Evolutionary conservation across 1,284 basidiomycete genomes (phyloP), one percentile per base, ranked within the genome.

Genomic region (Heliocybe sulcata): DNA sequence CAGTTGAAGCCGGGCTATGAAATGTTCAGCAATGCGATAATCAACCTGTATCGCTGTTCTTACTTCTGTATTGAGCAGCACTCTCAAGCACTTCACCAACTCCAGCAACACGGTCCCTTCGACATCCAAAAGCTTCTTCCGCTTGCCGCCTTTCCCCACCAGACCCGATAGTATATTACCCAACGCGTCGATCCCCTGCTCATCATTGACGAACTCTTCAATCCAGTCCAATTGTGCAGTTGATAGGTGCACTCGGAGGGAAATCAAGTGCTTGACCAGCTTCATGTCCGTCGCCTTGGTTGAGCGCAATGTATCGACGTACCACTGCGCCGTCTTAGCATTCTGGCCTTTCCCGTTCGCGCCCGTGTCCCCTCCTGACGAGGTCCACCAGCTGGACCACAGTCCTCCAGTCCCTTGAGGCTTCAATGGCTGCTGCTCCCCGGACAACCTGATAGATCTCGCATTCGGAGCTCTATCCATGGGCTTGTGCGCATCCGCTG

Each of bases 41-140:
- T 33, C 51, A 48, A 29, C 31, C 22, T 51, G 31, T 54, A 14
- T 45, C 31, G 3, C 45, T 54, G 35, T 51, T 67, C 84, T 65
- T 64, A 92, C 92, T 70, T 91, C 84, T 1, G 89, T 94, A 64
- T 96, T 96, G 62, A 94, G 74, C 10, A 96, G 70, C 0, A 90
- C 88, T 35, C 92, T 76, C 31, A 96, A 69, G 65, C 90, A 94
- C 66, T 88, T 92, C 61, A 93, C 77, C 29, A 84, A 69, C 64
- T 94, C 92, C 31, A 86, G 65, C 20, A 93, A 69, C 1, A 87
- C 80, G 3, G 76, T 80, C n/a, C 79, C 80, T 64, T 90, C 87
- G 20, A 80, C 69, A 52, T 93, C 89, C 4, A 67, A 77, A 27
- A 87, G 64, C 35, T 64, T 69, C 61, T 75, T 80, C 66, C 77